A percentile compares a stretch with the other conserved stretches of the same genome.
Conservation (phyloP, 106 monocot genomes). For the Alisma plantagoaquatica region DNA sequence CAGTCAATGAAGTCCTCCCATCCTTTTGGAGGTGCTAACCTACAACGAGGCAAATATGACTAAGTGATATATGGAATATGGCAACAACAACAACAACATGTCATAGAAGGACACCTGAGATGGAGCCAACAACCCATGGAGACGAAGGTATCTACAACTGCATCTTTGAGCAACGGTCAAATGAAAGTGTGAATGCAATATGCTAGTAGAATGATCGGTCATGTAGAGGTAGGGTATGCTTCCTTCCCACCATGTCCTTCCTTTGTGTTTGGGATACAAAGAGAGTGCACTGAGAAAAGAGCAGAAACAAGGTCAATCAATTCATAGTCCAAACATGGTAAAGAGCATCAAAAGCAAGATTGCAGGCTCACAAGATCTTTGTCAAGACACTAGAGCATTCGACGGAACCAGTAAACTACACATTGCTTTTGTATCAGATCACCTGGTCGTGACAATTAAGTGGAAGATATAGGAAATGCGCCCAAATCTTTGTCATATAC, state of each 20-base stretch:
- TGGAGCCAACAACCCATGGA: no score
- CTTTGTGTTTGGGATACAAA: not conserved
- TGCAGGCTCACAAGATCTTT: constrained; percentile 6
- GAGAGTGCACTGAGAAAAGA: constrained; percentile 2
- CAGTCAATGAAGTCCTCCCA: no score
- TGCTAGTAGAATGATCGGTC: not conserved
- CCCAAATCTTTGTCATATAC: no score
- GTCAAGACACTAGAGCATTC: constrained; percentile 3
- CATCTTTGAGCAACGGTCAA: not conserved
- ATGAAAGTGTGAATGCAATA: not conserved
- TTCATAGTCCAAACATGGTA: no score
- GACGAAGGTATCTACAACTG: not conserved
- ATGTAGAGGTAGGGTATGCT: not conserved
- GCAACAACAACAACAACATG: no score
- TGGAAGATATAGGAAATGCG: no score
- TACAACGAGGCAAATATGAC: no score
- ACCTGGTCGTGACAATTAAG: no score
- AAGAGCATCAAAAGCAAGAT: constrained; percentile 9
- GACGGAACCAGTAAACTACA: constrained; percentile 10
- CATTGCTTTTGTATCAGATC: not conserved
- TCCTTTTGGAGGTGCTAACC: no score
- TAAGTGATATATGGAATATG: no score
- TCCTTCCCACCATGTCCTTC: not conserved
- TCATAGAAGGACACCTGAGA: no score
- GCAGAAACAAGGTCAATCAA: constrained; percentile 6